phyloP scores from a whole-genome alignment of 148 eudicot genomes.

The Silene conica region DNA sequence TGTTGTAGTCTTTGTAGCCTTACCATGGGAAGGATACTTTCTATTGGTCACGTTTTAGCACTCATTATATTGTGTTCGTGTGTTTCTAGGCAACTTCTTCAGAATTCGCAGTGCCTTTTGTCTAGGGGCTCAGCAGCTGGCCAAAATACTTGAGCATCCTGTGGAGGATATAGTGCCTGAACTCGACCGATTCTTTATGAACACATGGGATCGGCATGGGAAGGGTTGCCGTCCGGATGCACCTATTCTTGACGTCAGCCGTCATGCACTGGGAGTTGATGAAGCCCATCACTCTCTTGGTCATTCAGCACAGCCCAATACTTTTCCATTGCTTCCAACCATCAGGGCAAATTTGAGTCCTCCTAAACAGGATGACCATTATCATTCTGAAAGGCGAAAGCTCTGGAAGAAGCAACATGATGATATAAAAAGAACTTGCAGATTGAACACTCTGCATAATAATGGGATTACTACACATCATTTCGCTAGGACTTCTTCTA shows the following conservation, averaged over 20 bases:
- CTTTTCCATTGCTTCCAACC: slow-evolving; percentile 13
- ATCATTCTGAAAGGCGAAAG: slow-evolving; percentile 17
- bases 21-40: not conserved
- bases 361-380: slow-evolving; percentile 12
- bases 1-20: not conserved
- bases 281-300: slow-evolving; percentile 9
- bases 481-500: slow-evolving; percentile 47
- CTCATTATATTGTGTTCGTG: not conserved
- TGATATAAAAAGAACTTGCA: slow-evolving; percentile 26
- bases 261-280: slow-evolving; percentile 8
- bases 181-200: slow-evolving; percentile 48
- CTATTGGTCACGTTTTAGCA: not conserved
- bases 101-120: slow-evolving; percentile 64
- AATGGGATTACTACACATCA: slow-evolving; percentile 28
- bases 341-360: slow-evolving; percentile 11
- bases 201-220: slow-evolving; percentile 56
- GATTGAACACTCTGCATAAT: slow-evolving; percentile 22
- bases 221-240: slow-evolving; percentile 47
- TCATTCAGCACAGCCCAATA: slow-evolving; percentile 4
- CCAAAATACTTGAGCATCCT: slow-evolving; percentile 40
- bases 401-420: slow-evolving; percentile 23
- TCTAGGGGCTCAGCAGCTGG: slow-evolving; percentile 50
- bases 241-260: slow-evolving; percentile 13
- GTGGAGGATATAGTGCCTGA: slow-evolving; percentile 37
- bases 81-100: slow-evolving; percentile 50